Evolutionary conservation across 169 alveolate genomes (phyloP).

Genomic region (Plasmodium yoelii): DNA sequence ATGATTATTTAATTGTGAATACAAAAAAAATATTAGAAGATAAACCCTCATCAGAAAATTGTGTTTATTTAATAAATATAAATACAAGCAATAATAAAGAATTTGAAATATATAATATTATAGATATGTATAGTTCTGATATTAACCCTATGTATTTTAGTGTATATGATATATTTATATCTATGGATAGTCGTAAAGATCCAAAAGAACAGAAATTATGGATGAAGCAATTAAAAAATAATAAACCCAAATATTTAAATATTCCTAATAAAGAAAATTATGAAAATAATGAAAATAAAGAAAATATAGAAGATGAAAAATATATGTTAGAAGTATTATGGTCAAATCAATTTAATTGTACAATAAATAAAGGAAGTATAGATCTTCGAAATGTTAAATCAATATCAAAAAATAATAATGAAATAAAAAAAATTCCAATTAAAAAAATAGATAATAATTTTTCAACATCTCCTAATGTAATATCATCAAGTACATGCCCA

Average conservation of each 20-base stretch:
- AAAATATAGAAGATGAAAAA: background rate
- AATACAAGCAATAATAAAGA: background rate
- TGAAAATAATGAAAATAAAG: conserved; percentile 1
- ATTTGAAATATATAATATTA: conserved; percentile 5
- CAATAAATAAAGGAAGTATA: conserved; percentile 44
- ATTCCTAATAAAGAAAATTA: background rate
- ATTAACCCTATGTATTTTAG: conserved; percentile 26
- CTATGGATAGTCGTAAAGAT: conserved; percentile 9
- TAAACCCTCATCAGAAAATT: conserved; percentile 45
- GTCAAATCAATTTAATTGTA: conserved; percentile 51
- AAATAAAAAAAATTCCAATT: conserved; percentile 24
- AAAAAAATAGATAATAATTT: conserved; percentile 1
- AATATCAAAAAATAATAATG: background rate
- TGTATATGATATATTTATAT: conserved; percentile 31
- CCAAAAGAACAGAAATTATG: conserved; percentile 8
- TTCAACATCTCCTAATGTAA: conserved; percentile 37
- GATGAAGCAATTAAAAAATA: background rate
- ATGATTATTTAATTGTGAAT: conserved; percentile 16
- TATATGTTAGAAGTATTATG: conserved; percentile 13
- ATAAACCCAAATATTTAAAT: conserved; percentile 31
- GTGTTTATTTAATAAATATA: conserved; percentile 6
- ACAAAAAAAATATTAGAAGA: conserved; percentile 22
- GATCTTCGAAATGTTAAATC: conserved; percentile 27
- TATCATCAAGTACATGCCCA: conserved; percentile 29
- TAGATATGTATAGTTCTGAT: conserved; percentile 46